Base-by-base conservation (phyloP, 2,329 filamentous ascomycete genomes). In the Orbilia oligospora region DNA sequence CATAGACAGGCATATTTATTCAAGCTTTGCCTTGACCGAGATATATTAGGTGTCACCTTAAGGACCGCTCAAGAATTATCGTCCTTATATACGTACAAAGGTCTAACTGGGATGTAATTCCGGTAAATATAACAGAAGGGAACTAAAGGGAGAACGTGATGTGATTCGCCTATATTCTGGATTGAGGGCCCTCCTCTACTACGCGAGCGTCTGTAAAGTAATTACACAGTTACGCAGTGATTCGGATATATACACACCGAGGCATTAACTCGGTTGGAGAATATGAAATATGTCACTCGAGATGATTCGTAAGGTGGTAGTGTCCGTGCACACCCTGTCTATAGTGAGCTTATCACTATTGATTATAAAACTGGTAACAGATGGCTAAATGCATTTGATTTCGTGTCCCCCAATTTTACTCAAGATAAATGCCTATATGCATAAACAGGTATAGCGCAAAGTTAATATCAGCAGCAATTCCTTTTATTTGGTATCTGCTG, bases 251-350 rank as follows among this genome's bases (percentile, higher is more conserved):
- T 33, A 75, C 20, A 53, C 49, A 64, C 71, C 71, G 71, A 75
- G 51, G 67, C 48, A 61, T 48, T 49, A 30, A 61, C 16, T 53
- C 36, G 51, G 49, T 58, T 41, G 46, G 44, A n/a, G 18, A 49
- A 33, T 33, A 27, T 22, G 20, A 24, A 12, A 48, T 41, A 56
- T 70, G 38, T 20, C 53, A 70, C 48, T 51, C 27, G 22, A 38
- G 56, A 69, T 63, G 38, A 58, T 46, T 67, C 33, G 58, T 48
- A 64, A 66, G 67, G 68, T 61, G 36, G 18, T 51, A 55, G 44
- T 20, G 75, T 78, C 75, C 68, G 75, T 78, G 75, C 75, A 49
- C 44, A 78, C 75, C 75, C 75, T 78, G 75, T 63, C 68, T 27
- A 61, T 30, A 61, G 41, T n/a, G 61, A 46, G 6, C 44, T 78